Evolutionary conservation across 1,284 basidiomycete species (phyloP), one percentile per base, ranked within the genome.

Genomic region (Cutaneotrichosporon curvatum): DNA sequence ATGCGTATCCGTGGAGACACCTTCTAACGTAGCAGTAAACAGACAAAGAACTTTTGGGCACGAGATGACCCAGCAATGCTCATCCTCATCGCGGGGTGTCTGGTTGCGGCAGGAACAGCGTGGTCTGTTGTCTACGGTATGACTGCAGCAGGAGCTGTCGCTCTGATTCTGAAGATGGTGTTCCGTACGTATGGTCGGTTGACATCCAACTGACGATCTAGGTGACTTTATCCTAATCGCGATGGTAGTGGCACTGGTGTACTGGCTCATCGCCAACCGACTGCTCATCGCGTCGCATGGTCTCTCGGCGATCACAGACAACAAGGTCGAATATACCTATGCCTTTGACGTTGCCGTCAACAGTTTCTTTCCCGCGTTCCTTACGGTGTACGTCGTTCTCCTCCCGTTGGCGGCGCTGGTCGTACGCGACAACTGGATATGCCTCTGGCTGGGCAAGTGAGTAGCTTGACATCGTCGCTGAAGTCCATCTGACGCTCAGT

Each of bases 1-100:
- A 28, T 4, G 22, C 6, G 7, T 11, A 12, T 28, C 8, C 25
- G n/a, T 28, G 30, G 11, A 30, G 7, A 10, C 15, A 7, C 20
- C 18, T 40, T 16, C 42, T 39, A 40, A 37, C 46, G 6, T 37
- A n/a, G 25, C 42, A 43, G 59, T 45, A 68, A 72, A 87, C 88
- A 95, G 75, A 96, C 91, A n/a, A 95, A 95, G 77, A 95, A 96
- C 68, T 87, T 86, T 5, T 95, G 91, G 90, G 88, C 90, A 20
- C 77, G 91, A 67, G 91, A 96, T 68, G 90, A 95, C 67, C 91
- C 91, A 16, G 90, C 91, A 12, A 90, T 94, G 59, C 76, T 94
- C 31, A 78, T 94, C 37, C 78, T 95, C 40, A 82, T 94, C 44
- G 78, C 81, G 25, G 84, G 79, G 34, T 87, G 83, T 66, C 18